Evolutionary conservation across 106 monocot species (phyloP).

Genomic region (Apostasia shenzhenica): DNA sequence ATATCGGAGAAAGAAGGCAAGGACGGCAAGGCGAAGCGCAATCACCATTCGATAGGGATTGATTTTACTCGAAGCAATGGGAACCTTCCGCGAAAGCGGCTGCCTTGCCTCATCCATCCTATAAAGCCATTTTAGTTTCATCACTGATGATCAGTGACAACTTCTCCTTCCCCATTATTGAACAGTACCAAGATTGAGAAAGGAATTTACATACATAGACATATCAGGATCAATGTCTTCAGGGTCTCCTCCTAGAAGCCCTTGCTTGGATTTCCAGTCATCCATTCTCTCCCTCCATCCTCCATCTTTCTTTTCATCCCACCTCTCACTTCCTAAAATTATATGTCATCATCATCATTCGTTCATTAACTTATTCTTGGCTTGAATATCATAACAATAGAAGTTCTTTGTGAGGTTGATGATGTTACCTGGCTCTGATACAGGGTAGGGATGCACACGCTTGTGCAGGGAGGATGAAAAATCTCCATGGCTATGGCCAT

Average conservation of each 20-base stretch:
- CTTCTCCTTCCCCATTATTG: not conserved
- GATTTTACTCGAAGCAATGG: conserved; percentile 89
- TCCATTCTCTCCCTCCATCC: conserved; percentile 90
- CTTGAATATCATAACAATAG: too few species aligned
- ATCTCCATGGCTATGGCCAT: conserved; percentile 46
- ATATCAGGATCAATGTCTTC: conserved; percentile 82
- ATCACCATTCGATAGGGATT: conserved; percentile 96
- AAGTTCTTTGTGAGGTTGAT: too few species aligned
- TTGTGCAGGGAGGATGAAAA: conserved; percentile 61
- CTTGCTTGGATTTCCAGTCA: conserved; percentile 79
- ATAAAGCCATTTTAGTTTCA: conserved; percentile 5
- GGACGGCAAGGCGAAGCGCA: conserved; percentile 68
- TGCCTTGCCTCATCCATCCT: conserved; percentile 89
- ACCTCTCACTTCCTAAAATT: conserved; percentile 50
- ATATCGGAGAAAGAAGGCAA: conserved; percentile 80
- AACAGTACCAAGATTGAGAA: not conserved
- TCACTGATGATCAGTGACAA: not conserved
- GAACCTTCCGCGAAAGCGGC: conserved; percentile 81
- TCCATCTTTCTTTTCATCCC: conserved; percentile 59
- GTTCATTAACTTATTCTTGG: too few species aligned
- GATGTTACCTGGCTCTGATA: conserved; percentile 59
- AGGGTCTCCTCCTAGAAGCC: conserved; percentile 34
- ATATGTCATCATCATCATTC: too few species aligned
- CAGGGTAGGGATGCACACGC: conserved; percentile 79
- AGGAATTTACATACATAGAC: conserved; percentile 34